Percentiles rank a stretch among this genome's conserved stretches.
Conservation (phyloP, 2,329 filamentous ascomycete species). For the Alternaria postmessia region DNA sequence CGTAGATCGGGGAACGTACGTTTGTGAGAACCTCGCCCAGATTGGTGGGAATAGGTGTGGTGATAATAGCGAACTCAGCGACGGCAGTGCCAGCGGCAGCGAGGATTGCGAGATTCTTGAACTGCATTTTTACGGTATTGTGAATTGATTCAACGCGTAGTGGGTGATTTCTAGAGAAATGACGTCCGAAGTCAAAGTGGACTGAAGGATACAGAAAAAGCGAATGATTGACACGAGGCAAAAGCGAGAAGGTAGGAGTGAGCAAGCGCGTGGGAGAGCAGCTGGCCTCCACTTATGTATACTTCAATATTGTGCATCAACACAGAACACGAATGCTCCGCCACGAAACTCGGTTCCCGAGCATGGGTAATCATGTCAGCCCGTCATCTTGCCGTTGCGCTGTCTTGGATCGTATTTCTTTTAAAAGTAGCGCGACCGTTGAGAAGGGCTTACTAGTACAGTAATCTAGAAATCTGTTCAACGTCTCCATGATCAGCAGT, state of each 20-base stretch:
- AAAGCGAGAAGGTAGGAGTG: not conserved
- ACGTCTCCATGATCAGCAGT: conserved; percentile 1
- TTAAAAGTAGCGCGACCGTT: conserved; percentile 1
- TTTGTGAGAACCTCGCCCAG: conserved; percentile 24
- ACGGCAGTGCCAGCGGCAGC: conserved; percentile 28
- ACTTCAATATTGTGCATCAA: not conserved
- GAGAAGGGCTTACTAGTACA: not conserved
- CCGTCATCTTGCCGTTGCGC: not conserved
- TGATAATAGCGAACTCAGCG: conserved; percentile 35
- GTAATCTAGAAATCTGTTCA: not conserved
- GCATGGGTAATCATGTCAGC: conserved; percentile 3
- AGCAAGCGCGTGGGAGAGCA: not conserved
- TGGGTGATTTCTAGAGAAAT: conserved; percentile 1
- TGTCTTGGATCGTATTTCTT: not conserved
- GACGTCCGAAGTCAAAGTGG: not conserved
- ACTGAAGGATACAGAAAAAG: not conserved
- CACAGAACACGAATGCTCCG: conserved; percentile 2
- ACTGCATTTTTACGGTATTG: conserved; percentile 21
- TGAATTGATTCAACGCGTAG: not conserved
- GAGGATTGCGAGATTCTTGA: conserved; percentile 27
- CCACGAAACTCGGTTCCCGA: conserved; percentile 5
- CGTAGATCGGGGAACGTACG: conserved; percentile 13
- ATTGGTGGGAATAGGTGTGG: conserved; percentile 22
- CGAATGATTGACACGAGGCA: not conserved
- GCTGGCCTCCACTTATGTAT: conserved; percentile 1